These are phyloP conservation scores for Penicillium goetzii DNA, from an alignment of 495 filamentous ascomycete genomes.

Conservation along the genomic window DNA sequence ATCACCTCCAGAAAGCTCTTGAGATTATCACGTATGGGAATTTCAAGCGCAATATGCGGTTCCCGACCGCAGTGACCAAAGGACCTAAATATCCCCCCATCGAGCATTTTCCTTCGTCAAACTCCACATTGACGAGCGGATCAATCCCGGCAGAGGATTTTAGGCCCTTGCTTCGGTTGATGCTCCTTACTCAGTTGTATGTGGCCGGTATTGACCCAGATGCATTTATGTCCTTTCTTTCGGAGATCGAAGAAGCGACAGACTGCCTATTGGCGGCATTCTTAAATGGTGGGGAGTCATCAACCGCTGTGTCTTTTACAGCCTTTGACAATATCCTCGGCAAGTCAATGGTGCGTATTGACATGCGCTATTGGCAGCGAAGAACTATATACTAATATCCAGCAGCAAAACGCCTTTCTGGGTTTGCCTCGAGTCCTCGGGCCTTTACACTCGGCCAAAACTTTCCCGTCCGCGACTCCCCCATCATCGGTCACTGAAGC, in stretches of 20 bases:
- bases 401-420: background rate
- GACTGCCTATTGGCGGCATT: constrained; percentile 3
- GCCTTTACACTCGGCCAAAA: background rate
- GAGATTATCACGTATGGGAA: constrained; percentile 1
- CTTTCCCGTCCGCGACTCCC: background rate
- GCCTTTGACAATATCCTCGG: background rate
- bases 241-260: background rate
- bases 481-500: background rate
- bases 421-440: background rate
- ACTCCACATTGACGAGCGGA: background rate
- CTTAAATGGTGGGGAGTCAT: background rate
- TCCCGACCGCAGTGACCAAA: background rate
- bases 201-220: constrained; percentile 5
- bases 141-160: background rate
- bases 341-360: background rate
- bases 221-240: background rate
- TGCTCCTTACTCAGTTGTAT: constrained; percentile 4
- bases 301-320: background rate
- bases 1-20: constrained; percentile 5
- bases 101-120: constrained; percentile 1
- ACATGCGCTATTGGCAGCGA: background rate
- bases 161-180: background rate
- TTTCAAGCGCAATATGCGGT: background rate
- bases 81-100: background rate
- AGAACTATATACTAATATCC: background rate